These are phyloP conservation scores for Wickerhamiella dianesei DNA, from an alignment of 805 yeast species.

Conservation along the genomic window DNA sequence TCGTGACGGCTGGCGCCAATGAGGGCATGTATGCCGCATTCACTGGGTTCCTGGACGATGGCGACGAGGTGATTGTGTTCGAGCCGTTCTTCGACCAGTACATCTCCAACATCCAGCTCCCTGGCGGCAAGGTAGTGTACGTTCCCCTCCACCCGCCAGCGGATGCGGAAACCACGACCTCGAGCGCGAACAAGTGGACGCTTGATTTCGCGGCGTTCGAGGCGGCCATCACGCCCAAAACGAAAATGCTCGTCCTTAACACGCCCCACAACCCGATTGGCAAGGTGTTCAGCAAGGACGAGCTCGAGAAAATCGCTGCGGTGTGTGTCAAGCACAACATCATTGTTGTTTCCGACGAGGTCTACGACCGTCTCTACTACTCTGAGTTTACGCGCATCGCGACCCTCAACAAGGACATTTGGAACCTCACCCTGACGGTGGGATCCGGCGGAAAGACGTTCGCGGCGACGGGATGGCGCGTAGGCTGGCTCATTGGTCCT, in stretches of 20 bases:
- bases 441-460: conserved; percentile 97
- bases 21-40: conserved; percentile 83
- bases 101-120: conserved; percentile 81
- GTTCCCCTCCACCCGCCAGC: conserved; percentile 77
- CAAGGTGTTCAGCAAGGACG: conserved; percentile 67
- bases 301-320: conserved; percentile 60
- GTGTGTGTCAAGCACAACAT: conserved; percentile 77
- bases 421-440: conserved; percentile 67
- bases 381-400: conserved; percentile 72
- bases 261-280: conserved; percentile 97
- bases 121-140: conserved; percentile 84
- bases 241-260: conserved; percentile 78
- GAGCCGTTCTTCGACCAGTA: conserved; percentile 97
- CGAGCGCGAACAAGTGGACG: conserved; percentile 76
- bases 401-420: conserved; percentile 64
- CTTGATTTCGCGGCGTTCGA: conserved; percentile 69
- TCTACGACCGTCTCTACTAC: conserved; percentile 81
- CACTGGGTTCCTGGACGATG: conserved; percentile 70
- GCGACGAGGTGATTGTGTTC: conserved; percentile 91
- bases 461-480: conserved; percentile 99
- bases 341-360: conserved; percentile 81
- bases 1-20: conserved; percentile 91
- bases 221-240: conserved; percentile 53
- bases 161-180: conserved; percentile 47
- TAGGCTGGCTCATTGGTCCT: conserved; percentile 90